phyloP scores from a whole-genome alignment of 495 filamentous ascomycete genomes.

The Rostrohypoxylon terebratum region DNA sequence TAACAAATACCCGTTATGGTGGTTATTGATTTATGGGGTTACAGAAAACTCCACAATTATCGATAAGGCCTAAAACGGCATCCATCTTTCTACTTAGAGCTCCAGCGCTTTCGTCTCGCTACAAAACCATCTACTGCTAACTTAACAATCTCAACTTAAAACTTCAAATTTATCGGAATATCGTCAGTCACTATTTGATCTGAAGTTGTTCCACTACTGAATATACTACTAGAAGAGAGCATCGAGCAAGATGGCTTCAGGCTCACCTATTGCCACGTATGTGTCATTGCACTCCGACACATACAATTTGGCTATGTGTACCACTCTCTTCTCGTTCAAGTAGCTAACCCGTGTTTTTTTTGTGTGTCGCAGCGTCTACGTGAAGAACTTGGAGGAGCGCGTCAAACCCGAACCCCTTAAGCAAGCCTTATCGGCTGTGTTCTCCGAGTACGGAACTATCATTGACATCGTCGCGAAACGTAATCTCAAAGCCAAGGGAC shows the following conservation, averaged over 20 bases:
- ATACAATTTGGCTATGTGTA: constrained; percentile 52
- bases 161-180: constrained; percentile 9
- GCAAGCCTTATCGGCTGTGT: constrained; percentile 79
- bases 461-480: constrained; percentile 93
- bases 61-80: constrained; percentile 11
- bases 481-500: constrained; percentile 91
- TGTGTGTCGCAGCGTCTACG: constrained; percentile 66
- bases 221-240: neutral
- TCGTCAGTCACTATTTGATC: neutral
- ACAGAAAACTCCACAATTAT: neutral
- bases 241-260: constrained; percentile 53
- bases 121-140: too few species aligned
- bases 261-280: constrained; percentile 67
- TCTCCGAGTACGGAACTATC: constrained; percentile 90
- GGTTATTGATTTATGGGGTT: neutral
- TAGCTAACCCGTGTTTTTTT: constrained; percentile 40
- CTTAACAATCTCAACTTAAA: constrained; percentile 10
- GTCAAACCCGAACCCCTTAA: constrained; percentile 85
- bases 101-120: neutral
- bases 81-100: neutral
- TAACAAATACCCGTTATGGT: neutral
- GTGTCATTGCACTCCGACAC: constrained; percentile 76
- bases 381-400: constrained; percentile 92
- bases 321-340: constrained; percentile 1
- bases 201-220: constrained; percentile 8